Evolutionary conservation across 306 rosid species (phyloP).

Genomic region (Morella rubra): DNA sequence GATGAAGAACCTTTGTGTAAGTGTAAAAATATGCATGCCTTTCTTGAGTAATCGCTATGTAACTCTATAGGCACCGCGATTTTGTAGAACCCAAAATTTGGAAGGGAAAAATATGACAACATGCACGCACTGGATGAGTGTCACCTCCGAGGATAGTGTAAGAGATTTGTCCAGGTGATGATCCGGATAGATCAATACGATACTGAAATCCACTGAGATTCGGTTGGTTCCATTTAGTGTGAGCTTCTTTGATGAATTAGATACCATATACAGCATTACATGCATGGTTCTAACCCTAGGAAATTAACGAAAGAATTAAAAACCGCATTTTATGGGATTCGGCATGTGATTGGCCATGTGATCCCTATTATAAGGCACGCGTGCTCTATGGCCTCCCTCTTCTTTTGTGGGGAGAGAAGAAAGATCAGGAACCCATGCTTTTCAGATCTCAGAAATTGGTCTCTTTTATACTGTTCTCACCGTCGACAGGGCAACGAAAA

Average conservation of each 20-base stretch:
- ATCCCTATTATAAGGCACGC: constrained; percentile 36
- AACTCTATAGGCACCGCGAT: too few species aligned
- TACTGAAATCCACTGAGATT: background rate
- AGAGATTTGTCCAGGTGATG: background rate
- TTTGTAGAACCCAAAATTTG: too few species aligned
- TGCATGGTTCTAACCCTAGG: background rate
- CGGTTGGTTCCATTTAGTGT: background rate
- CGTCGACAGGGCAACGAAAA: background rate
- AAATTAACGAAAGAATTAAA: background rate
- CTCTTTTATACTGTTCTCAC: too few species aligned
- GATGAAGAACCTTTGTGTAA: too few species aligned
- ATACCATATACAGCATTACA: background rate
- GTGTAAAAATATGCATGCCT: too few species aligned
- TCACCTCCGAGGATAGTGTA: background rate
- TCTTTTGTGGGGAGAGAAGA: background rate
- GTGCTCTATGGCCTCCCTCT: constrained; percentile 36
- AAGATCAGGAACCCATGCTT: background rate
- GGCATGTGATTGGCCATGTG: constrained; percentile 55
- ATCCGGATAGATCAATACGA: background rate
- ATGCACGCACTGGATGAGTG: background rate
- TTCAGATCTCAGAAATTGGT: background rate
- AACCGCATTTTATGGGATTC: constrained; percentile 24
- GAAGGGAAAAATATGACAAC: too few species aligned
- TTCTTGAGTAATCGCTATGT: too few species aligned
- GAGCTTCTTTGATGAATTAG: background rate